Base-by-base conservation (phyloP, 225 moss, liverwort and hornwort species). In the Physcomitrellopsis africana region DNA sequence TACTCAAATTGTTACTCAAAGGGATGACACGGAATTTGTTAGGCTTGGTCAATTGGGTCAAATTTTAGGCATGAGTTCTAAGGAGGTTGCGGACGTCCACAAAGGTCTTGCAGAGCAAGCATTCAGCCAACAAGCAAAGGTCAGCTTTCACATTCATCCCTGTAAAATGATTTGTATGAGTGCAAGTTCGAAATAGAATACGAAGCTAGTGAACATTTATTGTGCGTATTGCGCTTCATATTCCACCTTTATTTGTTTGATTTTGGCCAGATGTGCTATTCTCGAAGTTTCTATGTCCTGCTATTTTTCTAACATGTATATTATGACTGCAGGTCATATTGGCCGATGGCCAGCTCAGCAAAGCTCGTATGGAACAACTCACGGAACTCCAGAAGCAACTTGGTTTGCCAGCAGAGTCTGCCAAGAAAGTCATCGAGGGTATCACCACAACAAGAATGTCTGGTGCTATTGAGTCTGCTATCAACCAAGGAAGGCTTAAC, bases 71-170 rank as follows among this genome's bases (percentile, higher is more conserved):
- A 82, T 99, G 63, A 85, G 17, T 22, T 65, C 87, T 18, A 91
- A 87, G 82, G 94, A 94, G 75, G 93, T 99, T 44, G 94, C 92
- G 2, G 94, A 94, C 8, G 91, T 99, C 9, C 97, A 99, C 81
- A 99, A 92, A 84, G 89, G 97, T 3, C 86, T 99, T 64, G 97
- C 97, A 29, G 97, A 99, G 73, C 92, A 94, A 89, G 97, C 97
- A 8, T 97, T 97, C 55, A 88, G 86, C 71, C 92, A 94, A 80
- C 94, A 97, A 85, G 97, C 97, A n/a, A 93, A 94, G 90, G 91
- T 97, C 64, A 87, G 80, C 67, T 60, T 65, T 37, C 10, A 45
- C 44, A 41, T 26, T 44, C 3, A 51, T 45, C 67, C 15, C 14
- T 49, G 59, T 20, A 1, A 2, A 10, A 10, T 58, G 58, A 9